Base-by-base conservation (phyloP, 352 stramenopile genomes). In the Pythium plurisporium region DNA sequence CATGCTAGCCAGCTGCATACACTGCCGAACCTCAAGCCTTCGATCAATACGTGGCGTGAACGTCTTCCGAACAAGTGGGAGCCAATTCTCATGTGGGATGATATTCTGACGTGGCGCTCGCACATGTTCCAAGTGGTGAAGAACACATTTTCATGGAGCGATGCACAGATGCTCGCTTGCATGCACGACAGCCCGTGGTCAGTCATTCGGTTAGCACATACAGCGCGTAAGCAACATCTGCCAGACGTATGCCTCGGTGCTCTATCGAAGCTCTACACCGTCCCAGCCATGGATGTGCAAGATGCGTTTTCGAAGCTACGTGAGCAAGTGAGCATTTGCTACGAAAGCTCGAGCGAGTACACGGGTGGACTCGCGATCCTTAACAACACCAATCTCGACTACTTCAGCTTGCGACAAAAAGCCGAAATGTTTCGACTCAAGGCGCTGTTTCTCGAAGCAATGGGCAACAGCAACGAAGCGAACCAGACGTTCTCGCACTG, bases 171-270 rank as follows among this genome's bases (percentile, higher is more conserved):
- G 64, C 73, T 95, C 22, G 86, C 87, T 1, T 91, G 79, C 56
- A 90, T 97, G 72, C 91, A 98, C 54, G 92, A 98, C 50, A 92
- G 79, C 45, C 87, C 90, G 12, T 98, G 92, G 92, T 97, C 91
- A 3, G 82, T 97, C 22, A 87, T 97, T 42, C 95, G 93, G 48
- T 64, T 97, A 23, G 89, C 89, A 15, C 82, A 97, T 55, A 96
- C 83, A 2, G 90, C 89, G 19, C 73, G 91, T 1, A 97, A 97
- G 54, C 91, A 97, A 71, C 82, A 89, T 22, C 64, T 97, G 15
- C 79, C 79, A 0, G 87, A 97, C 50, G 87, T 97, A 8, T 94
- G 79, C 38, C 72, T 96, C 0, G 86, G 85, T 6, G 86, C 85
- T 6, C 66, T 97, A 23, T 79, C 84, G 15, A 93, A 96, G 61